Evolutionary conservation across 495 filamentous ascomycete species (phyloP), one percentile per base, ranked within the genome.

Genomic region (Penicillium robsamsonii): DNA sequence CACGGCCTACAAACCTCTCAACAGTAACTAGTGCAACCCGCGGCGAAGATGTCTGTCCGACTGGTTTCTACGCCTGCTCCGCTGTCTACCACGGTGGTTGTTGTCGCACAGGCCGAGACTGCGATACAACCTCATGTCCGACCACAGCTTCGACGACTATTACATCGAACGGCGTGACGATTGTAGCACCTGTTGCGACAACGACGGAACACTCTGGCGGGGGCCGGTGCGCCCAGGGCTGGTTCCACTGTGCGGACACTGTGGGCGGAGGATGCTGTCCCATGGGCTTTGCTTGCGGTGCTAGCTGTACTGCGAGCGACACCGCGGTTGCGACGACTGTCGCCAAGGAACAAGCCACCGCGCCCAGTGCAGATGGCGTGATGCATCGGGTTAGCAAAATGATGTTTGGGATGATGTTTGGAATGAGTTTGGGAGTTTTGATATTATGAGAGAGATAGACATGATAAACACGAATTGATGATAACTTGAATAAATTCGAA

Each of bases 91-190:
- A 83, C 3, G 85, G 84, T 44, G 89, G 89, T 4, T 94, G 90
- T 71, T 94, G 90, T 70, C 87, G 85, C 24, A 89, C 89, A 6
- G 92, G 90, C 1, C 82, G 92, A 29, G 78, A 95, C 70, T 97
- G 93, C 70, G 84, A 86, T 67, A 71, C 84, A 65, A 80, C 92
- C 56, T 67, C 85, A 65, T 84, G 92, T 79, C 87, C 89, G 0
- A 69, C 81, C 0, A 70, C 73, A 0, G 54, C 75, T 0, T 77
- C 75, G 44, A 86, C 87, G 9, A 88, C 87, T 2, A 70, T 91
- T 18, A 80, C 72, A n/a, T 76, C 75, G 1, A 69, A 82, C 53
- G 87, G 85, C 1, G 75, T 82, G 10, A 94, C 90, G 0, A 76
- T 96, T 50, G 85, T 85, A 0, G 85, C 84, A 8, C 84, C 89